Percentiles rank a stretch among this genome's conserved stretches.
Conservation (phyloP, 352 stramenopile genomes). For the Pythium volutum region DNA sequence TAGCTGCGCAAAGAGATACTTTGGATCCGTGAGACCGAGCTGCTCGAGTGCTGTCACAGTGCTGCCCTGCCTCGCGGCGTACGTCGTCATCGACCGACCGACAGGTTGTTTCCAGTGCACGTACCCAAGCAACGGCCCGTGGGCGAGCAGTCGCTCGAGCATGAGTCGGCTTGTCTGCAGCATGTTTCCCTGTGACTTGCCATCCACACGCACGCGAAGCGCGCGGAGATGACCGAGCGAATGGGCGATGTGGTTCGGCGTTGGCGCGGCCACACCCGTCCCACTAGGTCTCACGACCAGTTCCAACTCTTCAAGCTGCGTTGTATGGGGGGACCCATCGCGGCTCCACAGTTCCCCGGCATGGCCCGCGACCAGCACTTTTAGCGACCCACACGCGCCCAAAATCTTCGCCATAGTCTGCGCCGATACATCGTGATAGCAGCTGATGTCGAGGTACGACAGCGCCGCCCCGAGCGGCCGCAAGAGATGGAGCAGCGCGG, state of each 20-base stretch:
- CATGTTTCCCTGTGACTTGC: neutral
- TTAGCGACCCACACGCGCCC: neutral
- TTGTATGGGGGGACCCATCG: neutral
- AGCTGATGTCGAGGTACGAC: neutral
- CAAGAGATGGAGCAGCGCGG: neutral
- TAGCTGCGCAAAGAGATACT: neutral
- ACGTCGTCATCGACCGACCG: neutral
- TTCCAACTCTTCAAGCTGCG: neutral
- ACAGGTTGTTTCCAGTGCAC: neutral
- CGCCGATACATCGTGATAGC: neutral
- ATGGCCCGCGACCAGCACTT: neutral
- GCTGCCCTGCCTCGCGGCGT: neutral
- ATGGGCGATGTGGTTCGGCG: neutral
- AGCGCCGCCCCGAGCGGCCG: neutral
- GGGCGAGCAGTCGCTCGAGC: neutral
- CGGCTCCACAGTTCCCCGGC: neutral
- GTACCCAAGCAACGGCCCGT: neutral
- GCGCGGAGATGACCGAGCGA: neutral
- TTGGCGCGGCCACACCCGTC: neutral
- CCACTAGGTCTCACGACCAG: neutral
- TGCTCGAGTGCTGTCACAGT: neutral
- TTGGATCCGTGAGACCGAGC: neutral
- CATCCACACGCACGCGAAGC: neutral
- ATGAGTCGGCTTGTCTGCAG: neutral
- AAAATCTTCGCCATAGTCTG: neutral